Evolutionary conservation across 768 basidiomycete genomes (phyloP), one percentile per base, ranked within the genome.

Genomic region (Lyophyllum atratum): DNA sequence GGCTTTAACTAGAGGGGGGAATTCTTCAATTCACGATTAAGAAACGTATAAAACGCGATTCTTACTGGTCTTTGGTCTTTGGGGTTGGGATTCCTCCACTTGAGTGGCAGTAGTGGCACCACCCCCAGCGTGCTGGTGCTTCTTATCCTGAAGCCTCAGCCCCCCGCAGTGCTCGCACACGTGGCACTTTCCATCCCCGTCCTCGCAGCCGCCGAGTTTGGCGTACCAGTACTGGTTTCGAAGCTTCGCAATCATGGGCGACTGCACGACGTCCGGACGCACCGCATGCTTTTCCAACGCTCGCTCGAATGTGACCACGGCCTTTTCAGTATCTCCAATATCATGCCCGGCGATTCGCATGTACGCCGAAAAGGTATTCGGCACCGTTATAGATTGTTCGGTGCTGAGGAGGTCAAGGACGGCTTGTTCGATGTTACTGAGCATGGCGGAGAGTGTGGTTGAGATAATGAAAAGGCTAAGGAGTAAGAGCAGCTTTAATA

Each of bases 221-320:
- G 39, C 53, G 43, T 61, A 64, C 63, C 63, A 64, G 47, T 64
- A 64, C 24, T 64, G 55, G 49, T 62, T 62, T 53, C 60, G 56
- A 11, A 64, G 52, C 37, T 26, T 57, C 39, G 52, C 63, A 25
- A 64, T 55, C 34, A 59, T 54, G 5, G 56, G 44, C 7, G 58
- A 57, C n/a, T 62, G 44, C 2, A 49, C 46, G 21, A 52, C 58
- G 9, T 52, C 34, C 15, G 58, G 58, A 9, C 63, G 60, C 7
- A 44, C 33, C 7, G 58, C 55, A 45, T 64, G 58, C 50, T 64
- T 64, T 34, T 64, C 60, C 55, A 64, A 40, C 11, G 63, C 63
- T 43, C 60, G 60, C 50, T 64, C 63, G 14, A 64, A 64, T 19
- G 63, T 54, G 11, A 39, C 44, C 11, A 61, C 42, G 19, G 58